Conservation (phyloP, 208 protist species). For the Porcisia deanei region DNA sequence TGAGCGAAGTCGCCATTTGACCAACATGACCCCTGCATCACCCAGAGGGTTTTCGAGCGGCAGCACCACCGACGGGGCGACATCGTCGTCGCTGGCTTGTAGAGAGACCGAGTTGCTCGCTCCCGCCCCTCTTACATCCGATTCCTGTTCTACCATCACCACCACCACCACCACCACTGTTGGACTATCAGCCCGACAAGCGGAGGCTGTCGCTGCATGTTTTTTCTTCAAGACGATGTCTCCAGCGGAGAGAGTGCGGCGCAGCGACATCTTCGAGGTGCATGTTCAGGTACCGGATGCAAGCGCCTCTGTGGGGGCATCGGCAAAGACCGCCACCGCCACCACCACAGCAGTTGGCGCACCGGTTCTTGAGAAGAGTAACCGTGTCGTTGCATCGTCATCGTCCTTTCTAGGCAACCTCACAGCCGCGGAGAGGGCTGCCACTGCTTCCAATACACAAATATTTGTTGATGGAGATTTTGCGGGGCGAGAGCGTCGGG, state of each 20-base stretch:
- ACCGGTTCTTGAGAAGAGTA: neutral
- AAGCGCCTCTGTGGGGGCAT: neutral
- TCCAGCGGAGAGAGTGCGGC: constrained; percentile 19
- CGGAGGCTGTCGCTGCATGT: constrained; percentile 41
- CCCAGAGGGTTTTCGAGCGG: neutral
- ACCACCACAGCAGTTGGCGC: neutral
- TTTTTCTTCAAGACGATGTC: constrained; percentile 49
- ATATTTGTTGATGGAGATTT: neutral
- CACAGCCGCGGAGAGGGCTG: neutral
- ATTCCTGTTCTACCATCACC: neutral
- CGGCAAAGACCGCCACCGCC: neutral
- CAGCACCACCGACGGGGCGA: neutral
- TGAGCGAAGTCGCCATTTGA: constrained; percentile 43
- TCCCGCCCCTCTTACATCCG: neutral
- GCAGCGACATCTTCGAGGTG: constrained; percentile 27
- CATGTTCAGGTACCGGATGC: neutral
- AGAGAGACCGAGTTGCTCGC: neutral
- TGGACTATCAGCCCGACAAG: constrained; percentile 24
- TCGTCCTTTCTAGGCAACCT: neutral
- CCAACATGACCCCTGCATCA: constrained; percentile 5
- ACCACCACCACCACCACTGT: neutral
- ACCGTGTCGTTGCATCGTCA: neutral
- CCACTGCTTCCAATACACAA: neutral
- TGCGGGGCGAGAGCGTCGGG: neutral
- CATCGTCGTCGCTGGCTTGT: neutral